A percentile compares a stretch with the other conserved stretches of the same genome.
phyloP scores from a whole-genome alignment of 139 green algal genomes.

The Chlorella sp. region DNA sequence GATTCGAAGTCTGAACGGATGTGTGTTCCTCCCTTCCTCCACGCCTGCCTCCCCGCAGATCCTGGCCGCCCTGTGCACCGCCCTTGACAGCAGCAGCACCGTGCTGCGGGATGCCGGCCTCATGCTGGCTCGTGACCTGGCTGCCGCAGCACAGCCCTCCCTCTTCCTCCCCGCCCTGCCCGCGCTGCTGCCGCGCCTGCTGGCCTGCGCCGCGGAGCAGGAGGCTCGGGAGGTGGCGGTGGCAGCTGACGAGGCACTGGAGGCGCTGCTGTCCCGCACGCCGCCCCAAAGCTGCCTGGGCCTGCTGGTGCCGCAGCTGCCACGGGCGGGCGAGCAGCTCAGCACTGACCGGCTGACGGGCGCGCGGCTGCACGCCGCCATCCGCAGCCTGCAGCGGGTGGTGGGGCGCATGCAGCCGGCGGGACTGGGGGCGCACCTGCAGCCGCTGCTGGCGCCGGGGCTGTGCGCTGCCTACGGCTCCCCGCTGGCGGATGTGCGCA shows the following conservation, averaged over 20 bases:
- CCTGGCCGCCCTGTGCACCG: conserved; percentile 33
- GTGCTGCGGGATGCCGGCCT: conserved; percentile 45
- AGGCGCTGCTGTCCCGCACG: conserved; percentile 34
- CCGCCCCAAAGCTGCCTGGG: conserved; percentile 40
- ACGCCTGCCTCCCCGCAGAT: not conserved
- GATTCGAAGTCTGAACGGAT: too few species aligned
- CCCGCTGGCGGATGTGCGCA: conserved; percentile 69
- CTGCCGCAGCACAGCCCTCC: conserved; percentile 27
- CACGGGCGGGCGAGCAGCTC: not conserved
- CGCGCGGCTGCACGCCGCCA: conserved; percentile 24
- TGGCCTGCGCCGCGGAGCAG: conserved; percentile 42
- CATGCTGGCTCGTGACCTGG: conserved; percentile 41
- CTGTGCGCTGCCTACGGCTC: conserved; percentile 67
- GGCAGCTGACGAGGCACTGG: conserved; percentile 55
- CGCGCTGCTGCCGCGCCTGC: conserved; percentile 45
- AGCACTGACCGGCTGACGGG: not conserved
- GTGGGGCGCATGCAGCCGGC: conserved; percentile 36
- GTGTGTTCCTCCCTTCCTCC: not conserved
- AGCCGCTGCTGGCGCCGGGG: conserved; percentile 59
- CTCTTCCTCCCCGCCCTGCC: conserved; percentile 50
- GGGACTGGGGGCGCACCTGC: conserved; percentile 36
- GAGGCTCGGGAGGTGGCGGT: conserved; percentile 47
- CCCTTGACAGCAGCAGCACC: conserved; percentile 33
- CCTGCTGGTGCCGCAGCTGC: conserved; percentile 49
- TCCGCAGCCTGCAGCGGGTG: conserved; percentile 33